These are phyloP conservation scores for Candida maltosa DNA, from an alignment of 805 yeast species.

Conservation along the genomic window DNA sequence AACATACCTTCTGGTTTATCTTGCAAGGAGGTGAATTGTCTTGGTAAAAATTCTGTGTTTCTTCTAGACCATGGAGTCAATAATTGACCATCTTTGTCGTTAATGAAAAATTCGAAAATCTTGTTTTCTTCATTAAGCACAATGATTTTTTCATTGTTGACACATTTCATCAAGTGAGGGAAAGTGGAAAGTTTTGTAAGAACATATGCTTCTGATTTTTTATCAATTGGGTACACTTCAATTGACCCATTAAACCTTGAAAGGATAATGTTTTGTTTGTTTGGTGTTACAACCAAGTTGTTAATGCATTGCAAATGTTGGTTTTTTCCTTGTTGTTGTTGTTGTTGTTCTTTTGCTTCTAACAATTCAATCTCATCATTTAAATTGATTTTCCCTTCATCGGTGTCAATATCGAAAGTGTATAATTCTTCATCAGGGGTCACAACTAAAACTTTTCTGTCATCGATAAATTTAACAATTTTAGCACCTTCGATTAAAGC, in stretches of 20 bases:
- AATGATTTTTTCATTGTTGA: conserved; percentile 48
- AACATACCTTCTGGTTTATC: conserved; percentile 78
- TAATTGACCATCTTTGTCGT: conserved; percentile 22
- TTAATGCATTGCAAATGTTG: conserved; percentile 43
- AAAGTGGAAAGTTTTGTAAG: conserved; percentile 58
- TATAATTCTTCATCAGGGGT: conserved; percentile 63
- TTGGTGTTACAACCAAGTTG: conserved; percentile 46
- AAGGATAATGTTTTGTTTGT: conserved; percentile 47
- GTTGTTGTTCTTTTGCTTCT: conserved; percentile 32
- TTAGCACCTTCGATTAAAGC: conserved; percentile 55
- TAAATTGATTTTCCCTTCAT: conserved; percentile 31
- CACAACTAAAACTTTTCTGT: conserved; percentile 47
- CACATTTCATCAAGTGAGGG: conserved; percentile 62
- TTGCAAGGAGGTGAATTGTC: conserved; percentile 49
- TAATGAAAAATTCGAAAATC: conserved; percentile 61
- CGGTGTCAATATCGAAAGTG: conserved; percentile 33
- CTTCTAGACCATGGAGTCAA: conserved; percentile 77
- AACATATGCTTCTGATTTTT: conserved; percentile 19
- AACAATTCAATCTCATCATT: conserved; percentile 41
- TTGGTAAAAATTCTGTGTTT: conserved; percentile 74
- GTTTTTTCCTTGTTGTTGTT: conserved; percentile 42
- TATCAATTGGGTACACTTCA: conserved; percentile 41
- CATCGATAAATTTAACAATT: conserved; percentile 42
- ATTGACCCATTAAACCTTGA: conserved; percentile 66
- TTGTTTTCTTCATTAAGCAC: conserved; percentile 73